Conservation (phyloP, 257 asterid species). For the Fraxinus excelsior region DNA sequence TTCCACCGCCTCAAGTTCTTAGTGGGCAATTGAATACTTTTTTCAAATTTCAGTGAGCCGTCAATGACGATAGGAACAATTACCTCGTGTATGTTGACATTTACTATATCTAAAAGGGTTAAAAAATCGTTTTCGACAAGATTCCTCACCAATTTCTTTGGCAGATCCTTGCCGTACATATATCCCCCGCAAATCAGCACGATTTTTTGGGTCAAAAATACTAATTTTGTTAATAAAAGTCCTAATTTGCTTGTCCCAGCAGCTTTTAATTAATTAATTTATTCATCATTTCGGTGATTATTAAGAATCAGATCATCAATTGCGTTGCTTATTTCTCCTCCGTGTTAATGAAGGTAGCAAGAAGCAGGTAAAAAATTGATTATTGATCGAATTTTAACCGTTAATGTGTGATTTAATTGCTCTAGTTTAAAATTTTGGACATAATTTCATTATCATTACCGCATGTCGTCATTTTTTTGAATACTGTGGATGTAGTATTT, state of each 20-base stretch:
- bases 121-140: not conserved
- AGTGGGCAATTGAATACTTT: too few relatives aligned
- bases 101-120: too few relatives aligned
- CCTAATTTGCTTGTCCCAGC: too few relatives aligned
- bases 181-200: constrained; percentile 17
- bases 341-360: constrained; percentile 19
- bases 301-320: constrained; percentile 22
- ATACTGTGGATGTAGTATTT: not conserved
- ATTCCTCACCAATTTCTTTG: constrained; percentile 14
- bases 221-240: too few relatives aligned
- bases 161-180: constrained; percentile 28
- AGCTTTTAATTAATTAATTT: too few relatives aligned
- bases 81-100: too few relatives aligned
- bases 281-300: constrained; percentile 7
- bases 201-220: not conserved
- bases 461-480: not conserved
- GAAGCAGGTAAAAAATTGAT: constrained; percentile 22
- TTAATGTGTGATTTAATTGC: not conserved
- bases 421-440: not conserved
- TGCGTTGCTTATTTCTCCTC: constrained; percentile 22
- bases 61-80: too few relatives aligned
- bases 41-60: too few relatives aligned
- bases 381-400: constrained; percentile 3
- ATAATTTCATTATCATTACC: not conserved
- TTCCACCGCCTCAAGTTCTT: too few relatives aligned